Base-by-base conservation (phyloP, 1,284 basidiomycete species). In the Puccinia hordei region DNA sequence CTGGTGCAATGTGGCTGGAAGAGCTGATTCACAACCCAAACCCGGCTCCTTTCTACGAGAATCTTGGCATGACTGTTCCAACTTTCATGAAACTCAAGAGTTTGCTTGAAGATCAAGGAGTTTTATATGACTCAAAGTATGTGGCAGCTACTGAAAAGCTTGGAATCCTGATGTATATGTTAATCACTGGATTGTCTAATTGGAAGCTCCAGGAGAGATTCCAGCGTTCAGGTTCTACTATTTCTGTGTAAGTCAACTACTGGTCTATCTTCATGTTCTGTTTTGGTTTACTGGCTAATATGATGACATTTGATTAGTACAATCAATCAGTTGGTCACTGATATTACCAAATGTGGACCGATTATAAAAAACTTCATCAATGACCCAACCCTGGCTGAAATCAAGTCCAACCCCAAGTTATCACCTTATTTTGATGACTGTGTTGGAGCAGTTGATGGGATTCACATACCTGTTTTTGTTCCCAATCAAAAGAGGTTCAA, bases 141-240 rank as follows among this genome's bases (percentile, higher is more conserved):
- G 68, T 71, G 15, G 24, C 2, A 24, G 8, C 44, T 19, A 71
- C 68, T 3, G 17, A 71, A 24, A 49, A 71, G 24, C 51, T 72
- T 4, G 46, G 30, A 22, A 72, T 49, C 33, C 22, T 72, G 13
- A 19, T 72, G 13, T 72, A 72, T n/a, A 51, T 72, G 24, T 38
- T 72, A 9, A 24, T 72, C 46, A 72, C 69, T 5, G 69, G 69
- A 1, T 46, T 72, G 6, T 72, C 69, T 22, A 72, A 72, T 15
- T 12, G 27, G n/a, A 46, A 72, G 69, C 69, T 72, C 46, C 46
- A 51, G 9, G n/a, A 72, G 19, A 1, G 69, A 8, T 72, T 72
- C 51, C 69, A 49, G 53, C 27, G 30, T 17, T 71, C 68, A 22
- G 66, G 33, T 44, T 41, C n/a, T n/a, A n/a, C n/a, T n/a, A n/a